A percentile compares a stretch with the other conserved stretches of the same genome.
Conservation (phyloP, 306 rosid genomes). For the Vicia faba region DNA sequence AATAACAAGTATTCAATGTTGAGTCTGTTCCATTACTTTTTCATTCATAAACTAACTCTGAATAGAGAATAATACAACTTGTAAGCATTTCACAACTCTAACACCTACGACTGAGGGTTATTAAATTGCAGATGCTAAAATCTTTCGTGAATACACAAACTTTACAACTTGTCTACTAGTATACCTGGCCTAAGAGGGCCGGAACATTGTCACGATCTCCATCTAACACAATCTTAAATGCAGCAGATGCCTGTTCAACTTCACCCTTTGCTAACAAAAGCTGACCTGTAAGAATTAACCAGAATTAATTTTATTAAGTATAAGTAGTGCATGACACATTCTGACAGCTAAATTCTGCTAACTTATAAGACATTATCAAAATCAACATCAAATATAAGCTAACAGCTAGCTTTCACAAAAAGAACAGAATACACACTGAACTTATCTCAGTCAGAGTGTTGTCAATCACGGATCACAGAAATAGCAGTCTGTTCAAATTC, state of each 20-base stretch:
- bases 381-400: conserved; percentile 30
- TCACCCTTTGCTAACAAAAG: conserved; percentile 97
- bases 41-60: conserved; percentile 7
- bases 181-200: conserved; percentile 95
- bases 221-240: conserved; percentile 94
- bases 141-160: not conserved
- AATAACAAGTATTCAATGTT: conserved; percentile 3
- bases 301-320: conserved; percentile 24
- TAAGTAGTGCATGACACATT: conserved; percentile 22
- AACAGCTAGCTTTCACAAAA: conserved; percentile 19
- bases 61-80: conserved; percentile 4
- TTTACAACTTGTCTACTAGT: conserved; percentile 7
- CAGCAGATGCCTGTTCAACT: conserved; percentile 91
- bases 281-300: conserved; percentile 75
- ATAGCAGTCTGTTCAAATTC: not conserved
- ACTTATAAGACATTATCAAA: conserved; percentile 27
- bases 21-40: conserved; percentile 13
- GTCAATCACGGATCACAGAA: not conserved
- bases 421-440: conserved; percentile 11
- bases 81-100: conserved; percentile 19
- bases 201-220: conserved; percentile 95
- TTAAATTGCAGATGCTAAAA: conserved; percentile 26
- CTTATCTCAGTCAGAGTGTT: conserved; percentile 18
- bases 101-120: not conserved
- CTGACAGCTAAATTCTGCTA: conserved; percentile 13